Base-by-base conservation (phyloP, 73 alveolate species). In the Symbiodinium pilosum region DNA sequence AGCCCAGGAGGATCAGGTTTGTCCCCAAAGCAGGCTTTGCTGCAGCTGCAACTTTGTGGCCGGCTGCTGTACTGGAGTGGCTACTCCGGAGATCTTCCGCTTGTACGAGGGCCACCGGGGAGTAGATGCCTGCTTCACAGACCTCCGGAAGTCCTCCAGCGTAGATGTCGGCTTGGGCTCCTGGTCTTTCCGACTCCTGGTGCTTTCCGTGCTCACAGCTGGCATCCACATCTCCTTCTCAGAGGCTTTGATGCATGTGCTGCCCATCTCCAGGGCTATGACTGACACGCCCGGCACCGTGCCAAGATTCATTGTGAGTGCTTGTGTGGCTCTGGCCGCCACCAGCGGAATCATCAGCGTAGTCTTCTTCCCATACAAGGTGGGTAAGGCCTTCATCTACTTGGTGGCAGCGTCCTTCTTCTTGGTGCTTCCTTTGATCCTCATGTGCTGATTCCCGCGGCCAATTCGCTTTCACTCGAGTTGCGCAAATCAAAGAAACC, bases 211-310 rank as follows among this genome's bases (percentile, higher is more conserved):
- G 81, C 30, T 64, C 18, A 64, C 81, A 26, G 81, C 81, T n/a
- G 81, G 81, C 81, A 64, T 64, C 41, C 41, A 64, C 81, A 64
- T 64, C 81, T 64, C 81, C 41, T 64, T 64, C 81, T 64, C 81
- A 14, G 81, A 64, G 81, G 81, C 41, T 2, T 2, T 64, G 34
- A 64, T 64, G 81, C 81, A 64, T 38, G 34, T 64, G 81, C 41
- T 64, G 12, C 81, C 81, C 81, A 64, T 64, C 81, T 64, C 81
- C 21, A 26, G 81, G 14, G 30, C 38, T n/a, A 64, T 64, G 81
- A 28, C 81, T 34, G 81, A 64, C 12, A 28, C 81, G 24, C 81
- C 81, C 32, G 81, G 81, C 39, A 64, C 81, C 34, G 32, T 64
- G 1, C 81, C 81, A 3, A 64, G 81, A n/a, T 64, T 64, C 34